Conservation (phyloP, 2,329 filamentous ascomycete genomes). For the Leptographium flavum region DNA sequence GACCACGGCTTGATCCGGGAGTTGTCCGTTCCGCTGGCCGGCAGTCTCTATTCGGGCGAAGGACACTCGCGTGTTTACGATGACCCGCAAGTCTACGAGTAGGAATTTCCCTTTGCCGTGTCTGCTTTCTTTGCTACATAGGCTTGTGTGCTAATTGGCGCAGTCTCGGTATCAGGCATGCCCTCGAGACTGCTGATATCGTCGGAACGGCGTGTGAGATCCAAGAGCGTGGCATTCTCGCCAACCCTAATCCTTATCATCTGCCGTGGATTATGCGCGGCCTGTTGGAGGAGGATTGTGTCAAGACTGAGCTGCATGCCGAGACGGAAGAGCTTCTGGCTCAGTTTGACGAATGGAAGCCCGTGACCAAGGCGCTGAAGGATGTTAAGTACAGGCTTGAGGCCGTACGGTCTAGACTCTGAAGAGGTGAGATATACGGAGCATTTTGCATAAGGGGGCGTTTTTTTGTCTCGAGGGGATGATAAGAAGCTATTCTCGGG, state of each 20-base stretch:
- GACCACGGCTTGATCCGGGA: conserved; percentile 92
- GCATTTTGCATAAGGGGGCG: too few species aligned
- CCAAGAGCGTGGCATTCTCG: conserved; percentile 32
- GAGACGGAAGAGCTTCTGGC: conserved; percentile 70
- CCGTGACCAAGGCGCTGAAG: conserved; percentile 76
- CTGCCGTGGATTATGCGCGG: conserved; percentile 94
- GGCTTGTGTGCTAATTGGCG: neutral
- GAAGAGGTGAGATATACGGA: conserved; percentile 9
- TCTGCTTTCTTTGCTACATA: conserved; percentile 4
- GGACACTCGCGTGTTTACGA: conserved; percentile 91
- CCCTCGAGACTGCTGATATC: conserved; percentile 54
- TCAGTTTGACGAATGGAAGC: conserved; percentile 91
- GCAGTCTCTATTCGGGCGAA: conserved; percentile 80
- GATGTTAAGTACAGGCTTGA: conserved; percentile 93
- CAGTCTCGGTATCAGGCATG: conserved; percentile 54
- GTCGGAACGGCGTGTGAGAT: conserved; percentile 33
- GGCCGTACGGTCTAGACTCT: conserved; percentile 75
- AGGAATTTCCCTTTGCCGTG: neutral
- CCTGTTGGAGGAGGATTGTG: conserved; percentile 78
- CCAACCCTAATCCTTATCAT: conserved; percentile 67
- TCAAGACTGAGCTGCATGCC: conserved; percentile 61
- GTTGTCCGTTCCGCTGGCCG: conserved; percentile 74
- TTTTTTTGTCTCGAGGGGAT: neutral
- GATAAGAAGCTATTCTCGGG: neutral
- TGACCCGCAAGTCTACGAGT: conserved; percentile 68